phyloP scores from a whole-genome alignment of 1,139 yeast genomes.

The Nakaseomyces bracarensis region DNA sequence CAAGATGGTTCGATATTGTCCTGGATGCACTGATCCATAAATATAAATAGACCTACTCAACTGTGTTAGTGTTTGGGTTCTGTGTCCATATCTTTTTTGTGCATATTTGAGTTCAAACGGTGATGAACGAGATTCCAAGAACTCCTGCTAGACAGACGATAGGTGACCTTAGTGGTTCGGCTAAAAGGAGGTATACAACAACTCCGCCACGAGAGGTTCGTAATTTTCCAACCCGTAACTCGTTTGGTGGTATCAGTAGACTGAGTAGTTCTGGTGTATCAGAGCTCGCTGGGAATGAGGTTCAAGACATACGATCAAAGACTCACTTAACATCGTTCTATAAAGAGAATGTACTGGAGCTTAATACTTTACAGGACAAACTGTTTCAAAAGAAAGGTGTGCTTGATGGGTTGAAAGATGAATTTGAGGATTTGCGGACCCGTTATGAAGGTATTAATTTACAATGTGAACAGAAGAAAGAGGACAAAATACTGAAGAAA shows the following conservation, averaged over 20 bases:
- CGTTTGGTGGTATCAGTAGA: slow-evolving; percentile 4
- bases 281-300: not conserved
- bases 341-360: slow-evolving; percentile 27
- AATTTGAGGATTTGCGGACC: slow-evolving; percentile 19
- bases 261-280: slow-evolving; percentile 6
- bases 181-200: slow-evolving; percentile 12
- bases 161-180: not conserved
- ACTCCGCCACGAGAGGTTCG: slow-evolving; percentile 6
- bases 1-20: too few relatives aligned
- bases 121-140: not conserved
- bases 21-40: too few relatives aligned
- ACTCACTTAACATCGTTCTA: slow-evolving; percentile 27
- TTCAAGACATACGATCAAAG: slow-evolving; percentile 1
- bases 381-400: slow-evolving; percentile 25
- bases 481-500: slow-evolving; percentile 32
- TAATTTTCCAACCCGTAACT: slow-evolving; percentile 2
- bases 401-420: slow-evolving; percentile 25
- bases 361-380: slow-evolving; percentile 25
- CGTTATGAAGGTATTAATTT: slow-evolving; percentile 22
- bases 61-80: not conserved
- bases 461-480: slow-evolving; percentile 33
- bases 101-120: not conserved
- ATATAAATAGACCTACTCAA: too few relatives aligned
- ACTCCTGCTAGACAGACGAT: slow-evolving; percentile 3
- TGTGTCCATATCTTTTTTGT: not conserved